Percentiles rank a stretch among this genome's conserved stretches.
phyloP scores from a whole-genome alignment of 768 basidiomycete genomes.

The Boletus tylopilopsis region DNA sequence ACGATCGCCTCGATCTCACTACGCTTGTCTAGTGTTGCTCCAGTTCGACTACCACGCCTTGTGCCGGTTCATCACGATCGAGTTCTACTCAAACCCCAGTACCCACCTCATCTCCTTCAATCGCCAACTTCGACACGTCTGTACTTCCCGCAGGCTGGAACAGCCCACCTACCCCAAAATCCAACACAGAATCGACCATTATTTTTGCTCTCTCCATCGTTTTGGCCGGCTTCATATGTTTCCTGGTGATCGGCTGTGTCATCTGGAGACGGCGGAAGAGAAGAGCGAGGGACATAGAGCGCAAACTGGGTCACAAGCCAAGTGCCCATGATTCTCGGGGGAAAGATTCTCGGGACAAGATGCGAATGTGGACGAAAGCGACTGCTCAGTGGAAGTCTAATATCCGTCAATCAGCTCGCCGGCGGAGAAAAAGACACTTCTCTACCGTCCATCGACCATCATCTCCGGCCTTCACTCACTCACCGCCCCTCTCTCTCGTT shows the following conservation, averaged over 20 bases:
- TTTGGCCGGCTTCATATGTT: slow-evolving; percentile 57
- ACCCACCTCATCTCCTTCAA: slow-evolving; percentile 12
- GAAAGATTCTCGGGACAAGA: slow-evolving; percentile 45
- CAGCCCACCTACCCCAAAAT: slow-evolving; percentile 7
- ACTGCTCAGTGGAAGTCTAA: slow-evolving; percentile 68
- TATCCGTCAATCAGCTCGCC: slow-evolving; percentile 56
- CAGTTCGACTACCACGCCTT: slow-evolving; percentile 1
- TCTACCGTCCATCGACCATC: slow-evolving; percentile 10
- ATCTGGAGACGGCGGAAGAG: slow-evolving; percentile 49
- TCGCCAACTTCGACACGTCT: slow-evolving; percentile 20
- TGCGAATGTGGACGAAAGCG: slow-evolving; percentile 62
- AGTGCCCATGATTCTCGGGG: slow-evolving; percentile 32
- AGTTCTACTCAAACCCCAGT: slow-evolving; percentile 11
- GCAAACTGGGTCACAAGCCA: slow-evolving; percentile 33
- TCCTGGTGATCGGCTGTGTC: slow-evolving; percentile 58
- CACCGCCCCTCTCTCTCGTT: slow-evolving; percentile 4
- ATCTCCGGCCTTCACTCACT: slow-evolving; percentile 19
- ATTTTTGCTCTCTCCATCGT: slow-evolving; percentile 58
- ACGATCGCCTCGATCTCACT: not conserved
- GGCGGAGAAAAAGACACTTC: slow-evolving; percentile 37
- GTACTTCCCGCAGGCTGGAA: slow-evolving; percentile 57
- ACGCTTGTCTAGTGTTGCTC: slow-evolving; percentile 16
- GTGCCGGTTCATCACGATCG: not conserved
- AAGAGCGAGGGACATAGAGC: slow-evolving; percentile 50
- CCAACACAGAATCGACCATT: slow-evolving; percentile 38